Evolutionary conservation across 2,329 filamentous ascomycete species (phyloP).

Genomic region (Aspergillus sp.): DNA sequence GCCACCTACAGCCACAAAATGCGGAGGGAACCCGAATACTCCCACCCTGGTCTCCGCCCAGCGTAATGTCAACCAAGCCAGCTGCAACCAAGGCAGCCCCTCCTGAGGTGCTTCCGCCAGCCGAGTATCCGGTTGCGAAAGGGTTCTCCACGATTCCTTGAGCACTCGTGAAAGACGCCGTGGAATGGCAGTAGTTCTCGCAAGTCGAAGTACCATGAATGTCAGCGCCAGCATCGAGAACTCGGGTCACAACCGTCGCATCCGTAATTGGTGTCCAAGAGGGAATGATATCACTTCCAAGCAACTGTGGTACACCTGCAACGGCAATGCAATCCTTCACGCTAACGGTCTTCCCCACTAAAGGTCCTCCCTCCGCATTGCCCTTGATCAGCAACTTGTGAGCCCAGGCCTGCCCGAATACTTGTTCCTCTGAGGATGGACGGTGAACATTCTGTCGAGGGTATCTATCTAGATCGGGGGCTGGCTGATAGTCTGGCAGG

Average conservation of each 20-base stretch:
- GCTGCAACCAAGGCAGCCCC: constrained; percentile 30
- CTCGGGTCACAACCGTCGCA: constrained; percentile 56
- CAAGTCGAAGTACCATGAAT: constrained; percentile 56
- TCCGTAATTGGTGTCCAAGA: constrained; percentile 57
- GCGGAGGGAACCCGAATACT: constrained; percentile 44
- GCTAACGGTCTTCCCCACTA: constrained; percentile 52
- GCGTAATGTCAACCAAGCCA: constrained; percentile 32
- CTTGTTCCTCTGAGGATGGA: constrained; percentile 45
- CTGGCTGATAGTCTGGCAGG: constrained; percentile 52
- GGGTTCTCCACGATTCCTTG: constrained; percentile 34
- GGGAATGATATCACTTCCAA: constrained; percentile 54
- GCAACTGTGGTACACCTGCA: constrained; percentile 56
- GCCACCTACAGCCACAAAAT: constrained; percentile 40
- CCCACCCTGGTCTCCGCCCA: constrained; percentile 38
- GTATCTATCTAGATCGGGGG: constrained; percentile 45
- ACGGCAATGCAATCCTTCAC: constrained; percentile 60
- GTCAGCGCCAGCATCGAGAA: constrained; percentile 54
- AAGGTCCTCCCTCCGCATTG: constrained; percentile 23
- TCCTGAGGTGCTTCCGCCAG: constrained; percentile 34
- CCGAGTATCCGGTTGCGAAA: constrained; percentile 30
- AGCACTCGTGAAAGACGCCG: constrained; percentile 32
- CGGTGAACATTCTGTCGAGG: constrained; percentile 50
- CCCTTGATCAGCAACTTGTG: constrained; percentile 52
- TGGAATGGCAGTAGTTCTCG: constrained; percentile 53
- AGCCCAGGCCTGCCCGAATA: constrained; percentile 54